Evolutionary conservation across 2,329 filamentous ascomycete genomes (phyloP).

Genomic region (Scedosporium apiospermum): DNA sequence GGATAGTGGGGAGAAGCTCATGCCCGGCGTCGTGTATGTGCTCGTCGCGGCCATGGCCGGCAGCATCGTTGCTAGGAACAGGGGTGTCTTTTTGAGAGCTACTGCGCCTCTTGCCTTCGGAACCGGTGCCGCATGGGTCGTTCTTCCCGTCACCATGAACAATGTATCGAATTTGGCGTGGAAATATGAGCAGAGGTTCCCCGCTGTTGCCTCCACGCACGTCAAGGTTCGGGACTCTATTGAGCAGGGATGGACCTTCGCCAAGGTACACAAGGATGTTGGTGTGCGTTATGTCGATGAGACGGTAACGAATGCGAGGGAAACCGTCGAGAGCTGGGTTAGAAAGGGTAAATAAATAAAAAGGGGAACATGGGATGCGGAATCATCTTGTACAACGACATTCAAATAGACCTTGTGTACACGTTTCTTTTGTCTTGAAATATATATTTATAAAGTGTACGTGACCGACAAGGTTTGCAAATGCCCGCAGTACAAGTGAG

Average conservation of each 20-base stretch:
- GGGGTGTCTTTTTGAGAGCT: slow-evolving; percentile 72
- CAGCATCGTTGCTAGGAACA: slow-evolving; percentile 80
- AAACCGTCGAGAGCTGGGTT: slow-evolving; percentile 79
- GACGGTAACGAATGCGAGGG: slow-evolving; percentile 66
- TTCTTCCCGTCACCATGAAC: slow-evolving; percentile 80
- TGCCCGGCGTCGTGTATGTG: slow-evolving; percentile 87
- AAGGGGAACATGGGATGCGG: slow-evolving; percentile 6
- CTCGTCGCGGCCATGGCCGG: slow-evolving; percentile 92
- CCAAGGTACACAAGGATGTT: slow-evolving; percentile 63
- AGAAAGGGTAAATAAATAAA: slow-evolving; percentile 68
- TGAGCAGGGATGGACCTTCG: slow-evolving; percentile 60
- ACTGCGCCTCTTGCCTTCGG: slow-evolving; percentile 71
- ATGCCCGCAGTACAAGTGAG: not conserved
- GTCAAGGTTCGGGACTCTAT: slow-evolving; percentile 59
- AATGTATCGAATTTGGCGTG: slow-evolving; percentile 82
- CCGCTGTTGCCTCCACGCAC: slow-evolving; percentile 74
- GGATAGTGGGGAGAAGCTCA: slow-evolving; percentile 77
- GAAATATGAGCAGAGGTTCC: slow-evolving; percentile 87
- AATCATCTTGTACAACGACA: slow-evolving; percentile 10
- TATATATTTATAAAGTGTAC: not conserved
- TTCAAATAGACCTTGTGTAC: slow-evolving; percentile 10
- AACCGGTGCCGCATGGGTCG: slow-evolving; percentile 70
- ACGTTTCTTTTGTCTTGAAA: slow-evolving; percentile 11
- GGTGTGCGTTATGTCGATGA: slow-evolving; percentile 66
- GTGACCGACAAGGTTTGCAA: not conserved